Evolutionary conservation across 257 asterid genomes (phyloP), one percentile per base, ranked within the genome.

Genomic region (Plantago major): DNA sequence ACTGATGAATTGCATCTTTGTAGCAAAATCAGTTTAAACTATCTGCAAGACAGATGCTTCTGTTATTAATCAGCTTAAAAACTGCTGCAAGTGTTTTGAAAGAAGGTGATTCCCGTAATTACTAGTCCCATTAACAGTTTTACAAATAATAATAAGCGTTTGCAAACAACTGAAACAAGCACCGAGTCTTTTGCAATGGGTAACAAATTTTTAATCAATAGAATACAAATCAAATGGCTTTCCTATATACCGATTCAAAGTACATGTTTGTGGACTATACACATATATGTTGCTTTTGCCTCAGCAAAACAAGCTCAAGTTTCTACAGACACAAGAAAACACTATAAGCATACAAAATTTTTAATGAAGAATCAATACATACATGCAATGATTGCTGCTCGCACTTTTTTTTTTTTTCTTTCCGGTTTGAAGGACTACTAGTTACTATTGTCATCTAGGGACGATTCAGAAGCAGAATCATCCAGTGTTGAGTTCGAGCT

Each of bases 401-500:
- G 12, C 9, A 12, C 17, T 22, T 22, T 22, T 22, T 22, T 22
- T 22, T 22, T 22, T 22, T 22, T 22, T 22, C 2, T 22, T 22
- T 22, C 26, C 1, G 1, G 1, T 22, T 22, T 1, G 2, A 22
- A 2, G 26, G 26, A 22, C 26, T 22, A 22, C 26, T 22, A 85
- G 63, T 76, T 87, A 54, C 67, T 79, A 76, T 76, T 72, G 51
- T 84, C 95, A 55, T 89, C 97, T 19, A 74, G 55, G 11, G 99
- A 92, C 68, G 95, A 84, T 69, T 89, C 95, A 10, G 99, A 92
- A 54, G 97, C 90, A 18, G 96, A 82, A 72, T 92, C 99, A 22
- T 82, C 89, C 63, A 67, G 48, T 12, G 86, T 78, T 33, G 86
- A 77, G 81, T 61, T 82, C n/a, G 93, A 82, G 67, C 80, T 68